Evolutionary conservation across 257 asterid genomes (phyloP).

Genomic region (Solanum paucissectum): DNA sequence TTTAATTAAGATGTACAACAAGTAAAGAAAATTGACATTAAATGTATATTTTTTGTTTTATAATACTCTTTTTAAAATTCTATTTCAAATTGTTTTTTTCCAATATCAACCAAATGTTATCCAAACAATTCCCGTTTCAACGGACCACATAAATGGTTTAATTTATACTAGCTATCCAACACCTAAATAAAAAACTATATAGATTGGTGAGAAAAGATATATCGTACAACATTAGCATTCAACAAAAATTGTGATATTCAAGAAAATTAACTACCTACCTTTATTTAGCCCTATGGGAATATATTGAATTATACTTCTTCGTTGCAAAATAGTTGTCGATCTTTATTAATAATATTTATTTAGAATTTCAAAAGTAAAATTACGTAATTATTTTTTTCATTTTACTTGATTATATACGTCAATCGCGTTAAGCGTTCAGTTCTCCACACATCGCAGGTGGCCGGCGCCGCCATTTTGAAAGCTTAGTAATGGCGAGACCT

Average conservation of each 20-base stretch:
- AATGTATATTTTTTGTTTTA: background rate
- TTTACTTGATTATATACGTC: background rate
- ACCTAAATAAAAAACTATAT: background rate
- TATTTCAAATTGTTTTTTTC: background rate
- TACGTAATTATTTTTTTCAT: background rate
- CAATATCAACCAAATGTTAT: background rate
- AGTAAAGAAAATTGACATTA: background rate
- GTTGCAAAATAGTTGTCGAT: background rate
- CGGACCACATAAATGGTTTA: background rate
- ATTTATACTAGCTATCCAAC: background rate
- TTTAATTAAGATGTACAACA: background rate
- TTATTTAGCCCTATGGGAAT: background rate
- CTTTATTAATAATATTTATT: background rate
- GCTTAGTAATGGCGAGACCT: background rate
- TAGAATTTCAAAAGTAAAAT: background rate
- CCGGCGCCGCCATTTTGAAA: too few relatives aligned
- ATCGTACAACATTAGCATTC: background rate
- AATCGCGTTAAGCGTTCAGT: too few relatives aligned
- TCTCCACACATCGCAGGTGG: background rate
- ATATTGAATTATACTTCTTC: background rate
- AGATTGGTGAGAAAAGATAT: background rate
- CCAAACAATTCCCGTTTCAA: background rate
- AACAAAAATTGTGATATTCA: background rate
- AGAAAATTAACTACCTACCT: background rate
- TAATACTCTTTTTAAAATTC: background rate